Evolutionary conservation across 805 yeast genomes (phyloP).

Genomic region (Lipomyces oligophaga): DNA sequence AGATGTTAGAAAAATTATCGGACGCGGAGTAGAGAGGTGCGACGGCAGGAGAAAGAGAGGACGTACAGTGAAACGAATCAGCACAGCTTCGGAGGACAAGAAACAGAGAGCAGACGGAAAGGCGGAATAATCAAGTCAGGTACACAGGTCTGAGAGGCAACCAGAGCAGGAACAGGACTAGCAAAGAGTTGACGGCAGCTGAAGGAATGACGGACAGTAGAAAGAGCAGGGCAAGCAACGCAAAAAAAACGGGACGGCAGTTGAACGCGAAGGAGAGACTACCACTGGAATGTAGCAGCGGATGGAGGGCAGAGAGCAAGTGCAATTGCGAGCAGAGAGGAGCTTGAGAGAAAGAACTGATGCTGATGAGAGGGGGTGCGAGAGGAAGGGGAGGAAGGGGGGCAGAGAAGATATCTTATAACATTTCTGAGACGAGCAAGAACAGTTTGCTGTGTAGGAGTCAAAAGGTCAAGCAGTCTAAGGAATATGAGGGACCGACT

Average conservation of each 20-base stretch:
- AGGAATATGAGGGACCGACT: background rate
- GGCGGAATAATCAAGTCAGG: background rate
- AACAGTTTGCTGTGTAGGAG: background rate
- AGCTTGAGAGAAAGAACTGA: background rate
- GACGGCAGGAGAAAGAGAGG: too few relatives aligned
- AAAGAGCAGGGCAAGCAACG: background rate
- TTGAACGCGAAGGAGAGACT: background rate
- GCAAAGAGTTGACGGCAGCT: background rate
- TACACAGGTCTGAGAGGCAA: background rate
- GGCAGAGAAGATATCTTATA: conserved; percentile 1
- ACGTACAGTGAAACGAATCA: background rate
- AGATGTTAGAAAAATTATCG: background rate
- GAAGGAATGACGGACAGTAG: background rate
- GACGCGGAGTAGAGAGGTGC: too few relatives aligned
- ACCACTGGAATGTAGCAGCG: background rate
- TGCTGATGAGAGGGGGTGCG: conserved; percentile 6
- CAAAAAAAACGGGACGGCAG: background rate
- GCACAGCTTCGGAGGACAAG: background rate
- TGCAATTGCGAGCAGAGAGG: background rate
- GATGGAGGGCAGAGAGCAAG: background rate
- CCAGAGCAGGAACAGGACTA: background rate
- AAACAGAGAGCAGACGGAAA: background rate
- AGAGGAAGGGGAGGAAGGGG: conserved; percentile 6
- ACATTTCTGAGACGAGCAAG: background rate
- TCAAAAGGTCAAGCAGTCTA: background rate